Base-by-base conservation (phyloP, 345 rosid genomes). In the Gossypium anomalum region DNA sequence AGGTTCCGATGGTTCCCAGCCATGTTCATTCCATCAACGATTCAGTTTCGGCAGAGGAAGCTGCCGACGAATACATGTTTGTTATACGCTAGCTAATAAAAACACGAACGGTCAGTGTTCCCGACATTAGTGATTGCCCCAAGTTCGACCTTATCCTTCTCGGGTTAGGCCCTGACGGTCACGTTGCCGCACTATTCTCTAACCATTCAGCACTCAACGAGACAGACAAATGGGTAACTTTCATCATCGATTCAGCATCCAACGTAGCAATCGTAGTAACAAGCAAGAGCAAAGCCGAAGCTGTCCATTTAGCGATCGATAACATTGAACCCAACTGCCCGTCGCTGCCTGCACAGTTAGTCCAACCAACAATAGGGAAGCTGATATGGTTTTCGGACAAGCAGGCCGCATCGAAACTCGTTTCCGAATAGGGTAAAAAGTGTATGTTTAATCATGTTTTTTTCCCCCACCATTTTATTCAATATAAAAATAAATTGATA, bases 61-160 rank as follows among this genome's bases (percentile, higher is more conserved):
- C 97, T 56, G 97, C 97, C 1, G 80, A 78, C 25, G 89, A 87
- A 51, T 92, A 94, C 73, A 92, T 83, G 85, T 89, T 91, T 59
- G 86, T 71, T 29, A 87, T 94, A 57, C 85, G 93, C 47, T 97
- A 92, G 82, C 78, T 87, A 67, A 94, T 91, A 78, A 89, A 83
- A 78, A 71, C 87, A 25, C 5, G 29, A 27, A 22, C 3, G 62
- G 34, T 92, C 75, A 69, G 81, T 66, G 93, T 85, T 6, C 89
- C 98, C 8, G 92, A 87, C 44, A 77, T 81, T 55, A 83, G 89
- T 70, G 97, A 89, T 84, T 91, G 92, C 78, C 98, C 98, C 59
- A 94, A 82, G 83, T 94, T 94, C 63, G 97, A 94, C 75, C 90
- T 94, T 64, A 82, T 91, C 74, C 95, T 92, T 71, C 98, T 94